Conservation (phyloP, 768 basidiomycete species). For the Kwoniella dejecticola region DNA sequence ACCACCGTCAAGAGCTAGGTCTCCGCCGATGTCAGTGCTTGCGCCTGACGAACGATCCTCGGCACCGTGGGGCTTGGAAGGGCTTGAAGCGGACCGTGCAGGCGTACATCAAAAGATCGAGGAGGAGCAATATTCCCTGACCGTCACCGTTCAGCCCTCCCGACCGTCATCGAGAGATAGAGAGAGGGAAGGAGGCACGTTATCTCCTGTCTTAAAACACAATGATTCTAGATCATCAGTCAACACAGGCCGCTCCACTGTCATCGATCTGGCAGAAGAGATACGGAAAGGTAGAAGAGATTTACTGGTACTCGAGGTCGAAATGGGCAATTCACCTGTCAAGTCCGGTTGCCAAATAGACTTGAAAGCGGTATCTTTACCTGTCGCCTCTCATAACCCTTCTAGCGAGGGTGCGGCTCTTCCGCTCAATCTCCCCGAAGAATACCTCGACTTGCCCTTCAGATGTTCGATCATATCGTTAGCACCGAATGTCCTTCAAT, state of each 20-base stretch:
- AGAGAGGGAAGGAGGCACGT: constrained; percentile 30
- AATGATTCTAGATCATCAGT: constrained; percentile 56
- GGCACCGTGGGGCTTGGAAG: constrained; percentile 46
- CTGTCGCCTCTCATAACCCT: constrained; percentile 61
- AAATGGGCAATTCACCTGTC: constrained; percentile 44
- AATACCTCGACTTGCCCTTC: constrained; percentile 43
- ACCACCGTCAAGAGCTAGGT: constrained; percentile 67
- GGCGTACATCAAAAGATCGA: constrained; percentile 40
- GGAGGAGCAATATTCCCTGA: constrained; percentile 38
- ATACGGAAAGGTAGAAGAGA: constrained; percentile 61
- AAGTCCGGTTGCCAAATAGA: constrained; percentile 57
- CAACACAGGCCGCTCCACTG: constrained; percentile 53
- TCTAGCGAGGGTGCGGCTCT: constrained; percentile 13
- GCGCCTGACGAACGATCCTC: constrained; percentile 33
- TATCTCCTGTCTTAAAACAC: constrained; percentile 32
- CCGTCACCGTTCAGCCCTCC: constrained; percentile 39
- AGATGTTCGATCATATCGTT: constrained; percentile 69
- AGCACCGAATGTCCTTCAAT: constrained; percentile 71
- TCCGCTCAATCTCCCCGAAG: constrained; percentile 33
- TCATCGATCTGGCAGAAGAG: constrained; percentile 57
- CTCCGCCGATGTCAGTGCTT: constrained; percentile 65
- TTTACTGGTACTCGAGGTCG: constrained; percentile 69
- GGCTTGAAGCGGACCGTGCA: constrained; percentile 33
- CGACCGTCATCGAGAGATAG: not conserved
- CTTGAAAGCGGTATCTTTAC: constrained; percentile 48